phyloP scores from a whole-genome alignment of 2,329 filamentous ascomycete species.

The Xylariaceae sp. region DNA sequence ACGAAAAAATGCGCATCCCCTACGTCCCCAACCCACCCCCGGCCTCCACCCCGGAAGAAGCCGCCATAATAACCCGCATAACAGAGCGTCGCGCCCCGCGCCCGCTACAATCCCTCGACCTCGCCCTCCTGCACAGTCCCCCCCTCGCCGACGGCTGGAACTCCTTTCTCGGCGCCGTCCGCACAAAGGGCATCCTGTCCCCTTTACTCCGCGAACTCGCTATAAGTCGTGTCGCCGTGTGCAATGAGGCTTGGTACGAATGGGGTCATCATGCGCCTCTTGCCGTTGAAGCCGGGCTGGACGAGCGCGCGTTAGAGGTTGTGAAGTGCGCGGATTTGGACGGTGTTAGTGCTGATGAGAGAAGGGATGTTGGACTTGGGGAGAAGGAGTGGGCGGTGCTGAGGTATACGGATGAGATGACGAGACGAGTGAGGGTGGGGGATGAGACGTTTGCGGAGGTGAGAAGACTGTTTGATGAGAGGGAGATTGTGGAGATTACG shows the following conservation, averaged over 20 bases:
- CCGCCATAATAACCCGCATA: slow-evolving; percentile 58
- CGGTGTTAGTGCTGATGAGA: slow-evolving; percentile 25
- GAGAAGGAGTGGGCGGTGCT: slow-evolving; percentile 64
- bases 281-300: slow-evolving; percentile 52
- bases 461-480: slow-evolving; percentile 57
- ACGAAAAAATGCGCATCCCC: slow-evolving; percentile 57
- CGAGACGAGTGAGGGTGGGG: slow-evolving; percentile 61
- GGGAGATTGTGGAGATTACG: slow-evolving; percentile 75
- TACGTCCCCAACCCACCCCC: slow-evolving; percentile 53
- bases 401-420: slow-evolving; percentile 79
- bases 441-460: slow-evolving; percentile 63
- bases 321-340: slow-evolving; percentile 34
- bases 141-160: slow-evolving; percentile 73
- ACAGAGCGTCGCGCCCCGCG: slow-evolving; percentile 60
- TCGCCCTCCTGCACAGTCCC: slow-evolving; percentile 69
- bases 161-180: slow-evolving; percentile 59
- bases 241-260: slow-evolving; percentile 81
- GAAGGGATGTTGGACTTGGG: slow-evolving; percentile 38
- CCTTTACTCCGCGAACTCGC: slow-evolving; percentile 66
- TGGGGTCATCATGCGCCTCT: slow-evolving; percentile 76
- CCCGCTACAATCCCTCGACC: slow-evolving; percentile 68
- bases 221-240: slow-evolving; percentile 73
- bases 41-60: slow-evolving; percentile 41
- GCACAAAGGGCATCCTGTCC: slow-evolving; percentile 47
- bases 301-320: slow-evolving; percentile 39